Evolutionary conservation across 2,329 filamentous ascomycete genomes (phyloP).

Genomic region (Sphaceloma murrayae): DNA sequence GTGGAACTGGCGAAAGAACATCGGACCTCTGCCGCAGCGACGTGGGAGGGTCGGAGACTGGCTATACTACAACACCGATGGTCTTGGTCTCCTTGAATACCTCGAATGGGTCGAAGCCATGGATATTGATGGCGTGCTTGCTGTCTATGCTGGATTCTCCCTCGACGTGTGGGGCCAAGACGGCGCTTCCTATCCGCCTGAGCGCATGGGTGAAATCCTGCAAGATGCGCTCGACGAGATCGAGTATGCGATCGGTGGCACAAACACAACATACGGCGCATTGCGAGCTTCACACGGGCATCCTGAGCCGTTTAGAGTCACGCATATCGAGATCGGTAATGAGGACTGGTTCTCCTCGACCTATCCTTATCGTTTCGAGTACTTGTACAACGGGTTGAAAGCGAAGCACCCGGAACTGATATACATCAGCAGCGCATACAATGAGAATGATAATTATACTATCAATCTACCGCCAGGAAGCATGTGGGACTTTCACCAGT

Average conservation of each 20-base stretch:
- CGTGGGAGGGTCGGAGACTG: slow-evolving; percentile 40
- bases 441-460: slow-evolving; percentile 26
- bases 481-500: slow-evolving; percentile 37
- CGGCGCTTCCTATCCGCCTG: slow-evolving; percentile 29
- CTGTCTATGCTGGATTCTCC: slow-evolving; percentile 47
- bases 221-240: slow-evolving; percentile 52
- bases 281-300: slow-evolving; percentile 50
- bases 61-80: slow-evolving; percentile 50
- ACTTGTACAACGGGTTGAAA: slow-evolving; percentile 50
- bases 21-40: slow-evolving; percentile 40
- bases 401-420: slow-evolving; percentile 46
- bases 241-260: slow-evolving; percentile 49
- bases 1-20: slow-evolving; percentile 43
- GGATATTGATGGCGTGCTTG: slow-evolving; percentile 45
- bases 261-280: slow-evolving; percentile 46
- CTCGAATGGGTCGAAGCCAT: slow-evolving; percentile 46
- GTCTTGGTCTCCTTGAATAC: slow-evolving; percentile 51
- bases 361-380: slow-evolving; percentile 42
- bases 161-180: slow-evolving; percentile 32
- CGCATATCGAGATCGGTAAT: slow-evolving; percentile 57
- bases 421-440: slow-evolving; percentile 33
- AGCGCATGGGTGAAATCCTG: slow-evolving; percentile 35
- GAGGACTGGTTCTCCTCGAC: slow-evolving; percentile 46
- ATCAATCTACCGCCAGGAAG: slow-evolving; percentile 30
- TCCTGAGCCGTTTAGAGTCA: slow-evolving; percentile 49